These are phyloP conservation scores for Populus davidiana DNA, from an alignment of 345 rosid species.

Conservation along the genomic window DNA sequence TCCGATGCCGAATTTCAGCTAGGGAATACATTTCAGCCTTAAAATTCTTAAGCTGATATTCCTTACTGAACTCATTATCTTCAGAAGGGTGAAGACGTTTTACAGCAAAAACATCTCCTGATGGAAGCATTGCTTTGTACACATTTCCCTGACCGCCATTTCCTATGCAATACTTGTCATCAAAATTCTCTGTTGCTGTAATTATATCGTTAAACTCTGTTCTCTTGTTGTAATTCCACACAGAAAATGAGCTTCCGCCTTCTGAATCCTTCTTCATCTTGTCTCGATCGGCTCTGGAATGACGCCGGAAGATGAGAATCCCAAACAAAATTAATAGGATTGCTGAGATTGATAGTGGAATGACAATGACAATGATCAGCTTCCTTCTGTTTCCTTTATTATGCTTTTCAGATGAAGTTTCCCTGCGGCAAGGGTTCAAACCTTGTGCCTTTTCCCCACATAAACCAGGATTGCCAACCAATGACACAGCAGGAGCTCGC, in stretches of 20 bases:
- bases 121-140: constrained; percentile 30
- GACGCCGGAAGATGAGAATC: constrained; percentile 5
- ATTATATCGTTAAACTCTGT: constrained; percentile 35
- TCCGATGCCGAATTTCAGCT: constrained; percentile 39
- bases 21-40: constrained; percentile 38
- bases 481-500: constrained; percentile 9
- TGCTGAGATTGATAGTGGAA: constrained; percentile 14
- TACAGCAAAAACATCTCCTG: constrained; percentile 21
- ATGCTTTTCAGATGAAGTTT: constrained; percentile 10
- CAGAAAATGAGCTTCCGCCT: constrained; percentile 18
- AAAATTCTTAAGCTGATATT: constrained; percentile 27
- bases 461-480: constrained; percentile 23
- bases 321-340: constrained; percentile 7
- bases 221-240: constrained; percentile 36
- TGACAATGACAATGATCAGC: constrained; percentile 12
- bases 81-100: constrained; percentile 28
- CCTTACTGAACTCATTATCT: not conserved
- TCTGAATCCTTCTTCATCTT: not conserved
- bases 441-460: constrained; percentile 19
- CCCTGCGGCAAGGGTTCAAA: constrained; percentile 21
- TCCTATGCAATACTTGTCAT: constrained; percentile 35
- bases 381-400: constrained; percentile 19
- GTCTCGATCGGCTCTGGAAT: not conserved
- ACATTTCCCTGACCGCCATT: constrained; percentile 40
- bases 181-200: constrained; percentile 38